Evolutionary conservation across 192 early-diverging fungal genomes (phyloP).

Genomic region (Dispira parvispora): DNA sequence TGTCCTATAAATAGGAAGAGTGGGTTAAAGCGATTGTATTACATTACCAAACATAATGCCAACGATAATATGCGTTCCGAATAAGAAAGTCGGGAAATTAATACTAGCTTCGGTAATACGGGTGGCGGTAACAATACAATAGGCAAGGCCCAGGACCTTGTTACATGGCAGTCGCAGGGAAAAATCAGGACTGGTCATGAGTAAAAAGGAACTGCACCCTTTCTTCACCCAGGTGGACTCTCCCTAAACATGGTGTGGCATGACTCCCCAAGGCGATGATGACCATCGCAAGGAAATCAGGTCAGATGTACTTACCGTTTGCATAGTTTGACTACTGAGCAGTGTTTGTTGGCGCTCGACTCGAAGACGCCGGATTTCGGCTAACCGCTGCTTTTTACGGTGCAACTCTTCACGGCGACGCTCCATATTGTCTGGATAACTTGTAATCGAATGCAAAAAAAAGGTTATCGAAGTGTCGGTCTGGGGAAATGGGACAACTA

Average conservation of each 20-base stretch:
- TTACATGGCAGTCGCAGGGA: too few species aligned
- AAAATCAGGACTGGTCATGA: neutral
- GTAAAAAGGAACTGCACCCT: neutral
- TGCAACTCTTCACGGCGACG: constrained; percentile 67
- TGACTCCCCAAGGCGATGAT: neutral
- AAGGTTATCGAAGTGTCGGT: too few species aligned
- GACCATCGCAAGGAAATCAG: neutral
- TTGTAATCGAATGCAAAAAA: too few species aligned
- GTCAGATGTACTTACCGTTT: constrained; percentile 16
- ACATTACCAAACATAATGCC: too few species aligned
- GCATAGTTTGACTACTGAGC: constrained; percentile 16
- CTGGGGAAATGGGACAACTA: too few species aligned
- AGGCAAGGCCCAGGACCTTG: neutral
- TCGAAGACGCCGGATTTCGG: constrained; percentile 64
- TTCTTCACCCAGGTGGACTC: neutral
- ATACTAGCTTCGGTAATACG: too few species aligned
- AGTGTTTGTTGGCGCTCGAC: constrained; percentile 48
- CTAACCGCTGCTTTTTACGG: constrained; percentile 81
- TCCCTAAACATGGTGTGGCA: neutral
- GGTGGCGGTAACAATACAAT: neutral
- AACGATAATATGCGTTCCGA: too few species aligned
- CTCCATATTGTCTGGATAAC: constrained; percentile 29
- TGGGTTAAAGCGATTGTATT: too few species aligned
- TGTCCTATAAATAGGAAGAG: too few species aligned
- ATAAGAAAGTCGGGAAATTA: too few species aligned